These are phyloP conservation scores for Macrolepiota dolichaula DNA, from an alignment of 768 basidiomycete species.

Conservation along the genomic window DNA sequence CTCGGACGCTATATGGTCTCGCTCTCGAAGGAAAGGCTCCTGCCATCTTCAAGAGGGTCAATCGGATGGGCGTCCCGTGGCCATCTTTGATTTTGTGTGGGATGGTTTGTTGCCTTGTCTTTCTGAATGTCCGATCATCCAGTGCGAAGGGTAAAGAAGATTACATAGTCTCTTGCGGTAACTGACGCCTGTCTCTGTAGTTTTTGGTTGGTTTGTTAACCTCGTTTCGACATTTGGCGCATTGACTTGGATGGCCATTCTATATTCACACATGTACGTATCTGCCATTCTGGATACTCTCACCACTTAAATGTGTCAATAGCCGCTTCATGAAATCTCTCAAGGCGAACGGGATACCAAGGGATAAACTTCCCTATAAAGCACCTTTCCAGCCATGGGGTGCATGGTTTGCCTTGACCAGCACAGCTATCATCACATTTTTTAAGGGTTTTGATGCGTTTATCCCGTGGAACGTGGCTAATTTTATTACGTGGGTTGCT, in stretches of 20 bases:
- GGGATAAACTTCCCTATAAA: slow-evolving; percentile 44
- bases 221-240: slow-evolving; percentile 46
- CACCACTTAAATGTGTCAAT: background rate
- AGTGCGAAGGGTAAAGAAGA: slow-evolving; percentile 42
- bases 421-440: slow-evolving; percentile 48
- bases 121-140: slow-evolving; percentile 50
- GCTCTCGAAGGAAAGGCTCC: slow-evolving; percentile 50
- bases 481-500: slow-evolving; percentile 55
- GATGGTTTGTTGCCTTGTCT: slow-evolving; percentile 53
- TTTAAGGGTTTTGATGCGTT: slow-evolving; percentile 59
- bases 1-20: slow-evolving; percentile 45
- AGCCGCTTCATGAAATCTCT: slow-evolving; percentile 46
- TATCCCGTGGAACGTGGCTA: slow-evolving; percentile 47
- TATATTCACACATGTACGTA: slow-evolving; percentile 57
- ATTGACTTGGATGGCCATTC: slow-evolving; percentile 49
- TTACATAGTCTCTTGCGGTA: slow-evolving; percentile 19
- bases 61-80: slow-evolving; percentile 44
- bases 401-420: slow-evolving; percentile 53
- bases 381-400: slow-evolving; percentile 65
- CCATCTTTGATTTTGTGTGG: slow-evolving; percentile 53
- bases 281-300: background rate
- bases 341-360: slow-evolving; percentile 35
- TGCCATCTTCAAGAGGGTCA: slow-evolving; percentile 39
- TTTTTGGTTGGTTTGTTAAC: slow-evolving; percentile 48
- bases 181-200: slow-evolving; percentile 32